Evolutionary conservation across 345 rosid genomes (phyloP).

Genomic region (Sisymbrium altissimum): DNA sequence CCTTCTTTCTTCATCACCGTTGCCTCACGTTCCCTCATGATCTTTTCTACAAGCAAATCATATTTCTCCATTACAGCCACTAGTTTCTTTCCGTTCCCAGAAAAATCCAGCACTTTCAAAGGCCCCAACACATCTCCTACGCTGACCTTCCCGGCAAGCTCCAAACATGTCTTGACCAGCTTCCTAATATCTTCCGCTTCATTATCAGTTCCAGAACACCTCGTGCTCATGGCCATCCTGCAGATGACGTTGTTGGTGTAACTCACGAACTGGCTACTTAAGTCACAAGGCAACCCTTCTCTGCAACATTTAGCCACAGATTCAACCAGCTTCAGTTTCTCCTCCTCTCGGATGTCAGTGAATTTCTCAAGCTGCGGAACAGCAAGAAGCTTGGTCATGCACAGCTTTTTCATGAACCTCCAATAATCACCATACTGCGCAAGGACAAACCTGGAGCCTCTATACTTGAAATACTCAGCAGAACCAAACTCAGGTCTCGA

Average conservation of each 20-base stretch:
- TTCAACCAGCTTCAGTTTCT: slow-evolving; percentile 45
- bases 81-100: slow-evolving; percentile 54
- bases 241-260: slow-evolving; percentile 56
- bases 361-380: slow-evolving; percentile 58
- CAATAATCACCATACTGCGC: slow-evolving; percentile 51
- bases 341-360: slow-evolving; percentile 32
- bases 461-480: slow-evolving; percentile 39
- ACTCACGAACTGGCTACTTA: slow-evolving; percentile 33
- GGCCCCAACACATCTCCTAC: slow-evolving; percentile 70
- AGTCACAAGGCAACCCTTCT: slow-evolving; percentile 39
- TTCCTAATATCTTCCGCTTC: slow-evolving; percentile 44
- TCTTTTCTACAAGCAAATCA: slow-evolving; percentile 48
- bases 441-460: slow-evolving; percentile 39
- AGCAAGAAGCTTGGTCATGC: slow-evolving; percentile 63
- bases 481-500: slow-evolving; percentile 46
- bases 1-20: slow-evolving; percentile 9
- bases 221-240: slow-evolving; percentile 62
- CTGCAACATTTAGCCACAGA: slow-evolving; percentile 40
- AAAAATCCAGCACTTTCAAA: slow-evolving; percentile 50
- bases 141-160: slow-evolving; percentile 52
- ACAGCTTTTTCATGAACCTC: slow-evolving; percentile 51
- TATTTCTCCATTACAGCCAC: slow-evolving; percentile 40
- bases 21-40: slow-evolving; percentile 58
- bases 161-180: slow-evolving; percentile 40
- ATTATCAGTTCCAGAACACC: slow-evolving; percentile 48